Evolutionary conservation across 75 land plant species (phyloP), one percentile per base, ranked within the genome.

Genomic region (Selaginella tamariscina): DNA sequence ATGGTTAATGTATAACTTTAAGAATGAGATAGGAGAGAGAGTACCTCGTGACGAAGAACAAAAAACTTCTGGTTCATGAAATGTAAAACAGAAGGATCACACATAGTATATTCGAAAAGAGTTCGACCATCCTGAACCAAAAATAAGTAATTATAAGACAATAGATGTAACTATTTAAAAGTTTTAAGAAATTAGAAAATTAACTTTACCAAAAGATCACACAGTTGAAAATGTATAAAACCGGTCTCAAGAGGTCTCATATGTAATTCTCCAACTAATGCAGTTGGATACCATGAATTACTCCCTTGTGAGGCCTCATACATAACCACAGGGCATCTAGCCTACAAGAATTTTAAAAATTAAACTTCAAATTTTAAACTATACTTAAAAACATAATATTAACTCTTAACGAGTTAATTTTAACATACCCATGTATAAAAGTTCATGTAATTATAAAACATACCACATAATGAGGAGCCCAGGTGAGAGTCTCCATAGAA

Each of bases 21-120:
- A 59, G 8, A 59, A 65, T 27, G 9, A 18, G 24, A 57, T 2
- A 5, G 31, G 56, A 20, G 22, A n/a, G 23, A 33, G 31, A 27
- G 21, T 22, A 78, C 80, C 76, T 78, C 80, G 28, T 68, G 72
- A 24, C 80, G 80, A 27, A 78, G 73, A 44, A 73, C 80, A 73
- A 78, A 78, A 68, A 78, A 78, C 11, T 71, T 71, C 27, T 78
- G 65, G 30, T 31, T 67, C 15, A 67, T 59, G 54, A 32, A 68
- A 30, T 49, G 73, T 63, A 78, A 65, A 54, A 75, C 71, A 15
- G 73, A 32, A 1, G 80, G 80, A 66, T 78, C 73, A 29, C 67
- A 57, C 76, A 78, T 65, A 21, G 76, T 78, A 64, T 78, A 67
- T 64, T 78, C 80, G 54, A 78, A 78, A 0, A 78, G 32, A 29